Evolutionary conservation across 106 monocot species (phyloP).

Genomic region (Gastrodia elata): DNA sequence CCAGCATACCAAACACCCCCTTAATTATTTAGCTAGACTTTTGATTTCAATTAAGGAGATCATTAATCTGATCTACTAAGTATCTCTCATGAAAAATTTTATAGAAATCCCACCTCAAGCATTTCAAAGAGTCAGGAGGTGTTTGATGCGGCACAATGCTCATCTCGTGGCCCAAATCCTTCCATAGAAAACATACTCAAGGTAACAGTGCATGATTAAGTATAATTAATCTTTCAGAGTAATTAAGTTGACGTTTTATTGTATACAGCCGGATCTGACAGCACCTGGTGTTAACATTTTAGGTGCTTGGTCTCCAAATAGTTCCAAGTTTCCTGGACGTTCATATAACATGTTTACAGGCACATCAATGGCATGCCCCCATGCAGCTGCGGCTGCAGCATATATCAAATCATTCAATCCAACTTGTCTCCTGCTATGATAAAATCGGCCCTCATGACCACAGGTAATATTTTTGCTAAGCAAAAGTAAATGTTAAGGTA

Average conservation of each 20-base stretch:
- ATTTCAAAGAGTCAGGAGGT: constrained; percentile 17
- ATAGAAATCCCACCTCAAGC: constrained; percentile 21
- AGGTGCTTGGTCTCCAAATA: constrained; percentile 16
- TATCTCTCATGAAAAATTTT: too few relatives aligned
- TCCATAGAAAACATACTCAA: constrained; percentile 22
- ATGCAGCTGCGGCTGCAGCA: constrained; percentile 19
- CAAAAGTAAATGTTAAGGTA: too few relatives aligned
- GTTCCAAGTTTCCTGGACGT: not conserved
- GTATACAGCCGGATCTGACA: constrained; percentile 14
- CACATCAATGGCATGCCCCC: constrained; percentile 41
- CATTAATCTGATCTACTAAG: too few relatives aligned
- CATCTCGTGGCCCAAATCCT: constrained; percentile 29
- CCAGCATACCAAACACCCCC: too few relatives aligned
- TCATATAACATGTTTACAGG: constrained; percentile 29
- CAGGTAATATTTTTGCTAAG: constrained; percentile 18
- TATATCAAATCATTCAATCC: constrained; percentile 34
- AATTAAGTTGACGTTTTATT: not conserved
- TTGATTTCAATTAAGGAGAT: too few relatives aligned
- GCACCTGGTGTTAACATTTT: constrained; percentile 24
- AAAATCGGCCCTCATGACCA: constrained; percentile 38
- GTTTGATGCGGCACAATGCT: constrained; percentile 15
- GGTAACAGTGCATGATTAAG: not conserved
- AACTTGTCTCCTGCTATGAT: constrained; percentile 24
- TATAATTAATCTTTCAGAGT: not conserved
- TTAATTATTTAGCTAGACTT: too few relatives aligned